Evolutionary conservation across 176 grass and related monocot genomes (phyloP).

Genomic region (Musa itinerans): DNA sequence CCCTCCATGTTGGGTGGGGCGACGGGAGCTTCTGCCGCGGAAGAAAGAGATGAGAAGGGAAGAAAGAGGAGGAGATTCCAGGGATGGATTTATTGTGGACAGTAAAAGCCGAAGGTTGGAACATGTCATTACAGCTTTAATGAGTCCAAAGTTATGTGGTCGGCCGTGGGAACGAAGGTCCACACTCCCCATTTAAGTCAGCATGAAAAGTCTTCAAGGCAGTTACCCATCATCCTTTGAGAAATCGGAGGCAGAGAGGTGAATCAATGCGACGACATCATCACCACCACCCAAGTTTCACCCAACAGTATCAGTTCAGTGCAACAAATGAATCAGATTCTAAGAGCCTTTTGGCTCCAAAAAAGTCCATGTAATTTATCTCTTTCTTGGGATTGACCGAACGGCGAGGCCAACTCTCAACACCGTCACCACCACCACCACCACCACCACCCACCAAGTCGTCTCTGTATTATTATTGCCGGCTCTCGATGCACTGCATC

Average conservation of each 20-base stretch:
- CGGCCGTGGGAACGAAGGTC: background rate
- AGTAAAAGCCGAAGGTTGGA: background rate
- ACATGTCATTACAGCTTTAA: background rate
- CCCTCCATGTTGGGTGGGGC: background rate
- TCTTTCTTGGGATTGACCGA: too few species aligned
- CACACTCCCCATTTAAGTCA: background rate
- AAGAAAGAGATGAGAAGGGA: background rate
- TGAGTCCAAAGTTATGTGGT: background rate
- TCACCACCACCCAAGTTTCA: background rate
- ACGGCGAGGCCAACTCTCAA: background rate
- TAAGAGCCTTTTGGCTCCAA: background rate
- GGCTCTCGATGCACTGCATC: too few species aligned
- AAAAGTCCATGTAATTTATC: too few species aligned
- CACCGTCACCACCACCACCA: too few species aligned
- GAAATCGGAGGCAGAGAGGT: background rate
- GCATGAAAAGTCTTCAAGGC: background rate
- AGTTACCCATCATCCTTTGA: background rate
- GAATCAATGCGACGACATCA: background rate
- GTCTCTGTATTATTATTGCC: too few species aligned
- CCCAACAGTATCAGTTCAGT: background rate
- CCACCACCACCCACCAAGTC: too few species aligned
- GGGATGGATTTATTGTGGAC: background rate
- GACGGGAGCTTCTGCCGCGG: background rate
- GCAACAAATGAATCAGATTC: background rate
- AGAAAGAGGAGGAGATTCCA: background rate